Evolutionary conservation across 1,284 basidiomycete genomes (phyloP), one percentile per base, ranked within the genome.

Genomic region (Tausonia pullulans): DNA sequence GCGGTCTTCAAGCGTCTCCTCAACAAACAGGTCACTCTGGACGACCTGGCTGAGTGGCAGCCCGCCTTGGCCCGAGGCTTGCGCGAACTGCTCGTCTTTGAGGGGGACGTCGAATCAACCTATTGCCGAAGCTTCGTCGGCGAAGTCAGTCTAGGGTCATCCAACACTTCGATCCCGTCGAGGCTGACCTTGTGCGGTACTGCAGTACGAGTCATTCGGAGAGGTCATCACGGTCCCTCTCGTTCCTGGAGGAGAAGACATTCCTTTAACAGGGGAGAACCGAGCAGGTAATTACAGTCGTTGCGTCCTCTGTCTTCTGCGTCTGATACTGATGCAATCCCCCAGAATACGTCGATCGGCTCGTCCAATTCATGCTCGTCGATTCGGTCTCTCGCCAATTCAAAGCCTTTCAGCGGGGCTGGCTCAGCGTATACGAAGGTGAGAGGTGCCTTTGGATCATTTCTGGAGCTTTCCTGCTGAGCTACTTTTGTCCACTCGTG

Each of bases 1-100:
- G 70, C 66, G 0, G 64, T 66, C n/a, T 73, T 70, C 65, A 71
- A 72, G 62, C 69, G 69, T n/a, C 66, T 73, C 4, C 56, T 67
- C 6, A 58, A 67, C 50, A 64, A 68, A 43, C 49, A 64, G 5
- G 65, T 69, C 45, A 55, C 55, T 2, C 67, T 72, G 8, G 46
- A 59, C 2, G 71, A 72, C 60, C 65, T 73, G 39, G 68, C 64
- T 7, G 59, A 60, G 10, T 58, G 70, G 13, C 66, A 66, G 27
- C 72, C 72, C 9, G 53, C 65, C 0, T 62, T 72, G 4, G 69
- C 70, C 0, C 59, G 62, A 40, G 70, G 70, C 1, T 54, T 73
- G 3, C 55, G 67, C 10, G 61, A 60, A 6, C 48, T 73, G 44
- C 64, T 72, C 40, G 68, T 69, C 14, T 69, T 64, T 39, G 64